phyloP scores from a whole-genome alignment of 2,329 filamentous ascomycete genomes.

The Madurella mycetomatis region DNA sequence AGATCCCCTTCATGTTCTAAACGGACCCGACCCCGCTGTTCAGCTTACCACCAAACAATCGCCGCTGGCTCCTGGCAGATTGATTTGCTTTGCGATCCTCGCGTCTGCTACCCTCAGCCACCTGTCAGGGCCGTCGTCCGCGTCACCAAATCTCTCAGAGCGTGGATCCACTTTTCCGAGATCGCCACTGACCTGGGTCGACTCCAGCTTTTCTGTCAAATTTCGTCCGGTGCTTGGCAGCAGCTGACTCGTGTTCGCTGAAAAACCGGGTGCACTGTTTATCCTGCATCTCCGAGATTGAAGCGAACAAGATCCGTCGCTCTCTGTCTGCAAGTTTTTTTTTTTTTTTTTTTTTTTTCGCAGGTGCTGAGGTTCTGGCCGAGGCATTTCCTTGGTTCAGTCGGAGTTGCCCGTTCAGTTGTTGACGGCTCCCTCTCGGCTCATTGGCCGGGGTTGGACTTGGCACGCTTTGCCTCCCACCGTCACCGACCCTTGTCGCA shows the following conservation, averaged over 20 bases:
- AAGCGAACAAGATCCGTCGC: neutral
- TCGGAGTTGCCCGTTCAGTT: conserved; percentile 22
- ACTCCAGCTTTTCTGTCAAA: neutral
- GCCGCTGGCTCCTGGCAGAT: neutral
- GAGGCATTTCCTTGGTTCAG: conserved; percentile 15
- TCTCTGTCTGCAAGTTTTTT: neutral
- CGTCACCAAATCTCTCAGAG: conserved; percentile 9
- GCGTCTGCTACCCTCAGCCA: conserved; percentile 14
- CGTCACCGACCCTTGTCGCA: conserved; percentile 13
- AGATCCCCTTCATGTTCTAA: conserved; percentile 9
- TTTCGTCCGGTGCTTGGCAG: conserved; percentile 2
- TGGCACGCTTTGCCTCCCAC: conserved; percentile 11
- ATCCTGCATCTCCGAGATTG: neutral
- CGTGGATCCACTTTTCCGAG: conserved; percentile 18
- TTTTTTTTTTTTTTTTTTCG: conserved; percentile 1
- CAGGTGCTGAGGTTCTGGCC: conserved; percentile 8
- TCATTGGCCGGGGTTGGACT: conserved; percentile 20
- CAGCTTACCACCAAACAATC: conserved; percentile 3
- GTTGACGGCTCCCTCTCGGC: conserved; percentile 8
- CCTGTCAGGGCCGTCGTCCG: conserved; percentile 11
- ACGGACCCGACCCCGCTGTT: conserved; percentile 7
- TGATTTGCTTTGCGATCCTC: conserved; percentile 17
- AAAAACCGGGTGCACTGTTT: neutral
- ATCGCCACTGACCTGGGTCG: conserved; percentile 18
- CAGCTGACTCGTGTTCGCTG: conserved; percentile 2